Base-by-base conservation (phyloP, 805 yeast genomes). In the Candida suzukii region DNA sequence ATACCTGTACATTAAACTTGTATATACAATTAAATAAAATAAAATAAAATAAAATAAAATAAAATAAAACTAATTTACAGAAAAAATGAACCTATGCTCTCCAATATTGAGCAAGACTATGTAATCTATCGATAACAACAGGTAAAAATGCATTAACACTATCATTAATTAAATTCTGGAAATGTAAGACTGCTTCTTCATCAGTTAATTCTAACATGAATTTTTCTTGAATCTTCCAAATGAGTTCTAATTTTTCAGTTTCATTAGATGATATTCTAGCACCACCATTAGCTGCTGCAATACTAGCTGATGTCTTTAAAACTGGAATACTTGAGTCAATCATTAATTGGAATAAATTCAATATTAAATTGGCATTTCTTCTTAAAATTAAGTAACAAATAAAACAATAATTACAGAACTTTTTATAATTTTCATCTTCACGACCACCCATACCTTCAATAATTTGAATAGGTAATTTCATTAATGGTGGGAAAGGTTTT, bases 361-460 rank as follows among this genome's bases (percentile, higher is more conserved):
- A 70, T 21, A 93, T 90, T 64, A 93, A 73, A 43, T 88, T 90
- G 27, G 96, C 85, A 51, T 88, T 87, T 59, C 88, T 83, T 44
- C 99, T 70, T 47, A 93, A 67, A 5, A 95, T 91, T 10, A 93
- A 85, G 58, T 88, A 93, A 0, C 96, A 87, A 17, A 93, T 91
- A 64, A 90, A 93, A 56, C 99, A 93, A 63, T 90, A 90, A 59
- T 87, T 86, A 53, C 95, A 76, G 64, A 93, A 93, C 47, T 83
- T 77, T 47, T 80, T 79, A 60, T 86, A 93, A 58, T 91, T 90
- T 34, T 83, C 84, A 39, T 91, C 88, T 46, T 75, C 73, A 39
- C 87, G 74, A 1, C 98, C 99, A 2, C 99, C 99, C 88, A 93
- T 93, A 0, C 97, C 98, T 49, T 93, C 99, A 33, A 93, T 85